These are phyloP conservation scores for Ambrosiella beaveri DNA, from an alignment of 2,329 filamentous ascomycete species.

Conservation along the genomic window DNA sequence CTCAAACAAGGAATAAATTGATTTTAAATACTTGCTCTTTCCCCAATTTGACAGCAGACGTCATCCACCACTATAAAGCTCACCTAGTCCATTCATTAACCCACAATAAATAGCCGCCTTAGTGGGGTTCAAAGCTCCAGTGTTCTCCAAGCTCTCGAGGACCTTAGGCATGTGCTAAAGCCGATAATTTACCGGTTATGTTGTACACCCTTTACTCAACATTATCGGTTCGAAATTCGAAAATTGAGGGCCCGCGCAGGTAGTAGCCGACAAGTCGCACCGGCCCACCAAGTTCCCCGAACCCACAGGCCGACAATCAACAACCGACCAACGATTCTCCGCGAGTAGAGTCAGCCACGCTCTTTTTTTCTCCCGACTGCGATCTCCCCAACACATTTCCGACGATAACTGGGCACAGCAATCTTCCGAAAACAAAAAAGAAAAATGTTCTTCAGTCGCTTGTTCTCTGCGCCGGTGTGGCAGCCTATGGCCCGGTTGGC, in stretches of 20 bases:
- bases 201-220: not conserved
- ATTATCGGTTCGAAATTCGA: not conserved
- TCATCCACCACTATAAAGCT: not conserved
- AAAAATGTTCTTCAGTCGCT: conserved; percentile 9
- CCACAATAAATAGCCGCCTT: not conserved
- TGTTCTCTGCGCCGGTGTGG: conserved; percentile 8
- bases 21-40: not conserved
- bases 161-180: not conserved
- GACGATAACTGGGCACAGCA: not conserved
- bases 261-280: not conserved
- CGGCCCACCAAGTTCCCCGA: not conserved
- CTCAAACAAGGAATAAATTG: not conserved
- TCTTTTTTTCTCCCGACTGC: not conserved
- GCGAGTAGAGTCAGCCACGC: not conserved
- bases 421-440: not conserved
- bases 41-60: not conserved
- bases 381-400: not conserved
- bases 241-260: not conserved
- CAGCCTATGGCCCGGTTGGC: conserved; percentile 15
- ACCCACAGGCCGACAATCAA: not conserved
- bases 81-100: not conserved
- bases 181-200: not conserved
- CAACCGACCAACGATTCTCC: not conserved
- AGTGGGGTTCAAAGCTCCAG: not conserved
- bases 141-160: not conserved